Evolutionary conservation across 2,329 filamentous ascomycete genomes (phyloP).

Genomic region (Sarocladium oryzae): DNA sequence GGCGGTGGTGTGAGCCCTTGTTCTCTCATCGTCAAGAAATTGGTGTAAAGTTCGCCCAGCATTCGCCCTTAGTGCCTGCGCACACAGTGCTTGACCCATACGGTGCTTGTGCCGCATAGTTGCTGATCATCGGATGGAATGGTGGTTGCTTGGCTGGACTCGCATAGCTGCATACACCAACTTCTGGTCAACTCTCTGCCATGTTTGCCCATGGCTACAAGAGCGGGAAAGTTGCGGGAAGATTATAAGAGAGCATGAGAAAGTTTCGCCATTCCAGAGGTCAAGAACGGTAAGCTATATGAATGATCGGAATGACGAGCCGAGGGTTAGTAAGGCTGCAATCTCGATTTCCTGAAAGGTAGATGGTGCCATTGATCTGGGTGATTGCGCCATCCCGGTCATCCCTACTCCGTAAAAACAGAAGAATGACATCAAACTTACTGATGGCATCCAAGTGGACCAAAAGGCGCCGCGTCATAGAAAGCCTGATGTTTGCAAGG

Average conservation of each 20-base stretch:
- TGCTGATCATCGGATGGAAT: neutral
- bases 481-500: too few relatives aligned
- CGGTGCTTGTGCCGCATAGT: neutral
- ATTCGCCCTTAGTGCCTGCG: neutral
- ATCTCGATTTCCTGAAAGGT: constrained; percentile 4
- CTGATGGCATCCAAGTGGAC: too few relatives aligned
- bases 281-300: constrained; percentile 1
- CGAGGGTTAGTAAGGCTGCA: neutral
- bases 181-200: neutral
- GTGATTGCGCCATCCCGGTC: constrained; percentile 3
- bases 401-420: too few relatives aligned
- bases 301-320: constrained; percentile 5
- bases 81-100: neutral
- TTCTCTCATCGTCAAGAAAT: neutral
- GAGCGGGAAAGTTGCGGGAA: neutral
- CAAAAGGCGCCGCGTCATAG: too few relatives aligned
- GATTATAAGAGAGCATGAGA: neutral
- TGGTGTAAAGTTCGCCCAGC: neutral
- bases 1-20: neutral
- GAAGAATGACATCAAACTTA: too few relatives aligned
- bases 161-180: constrained; percentile 10
- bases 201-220: neutral
- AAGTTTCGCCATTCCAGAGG: neutral
- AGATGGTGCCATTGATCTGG: constrained; percentile 6
- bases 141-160: neutral